Evolutionary conservation across 805 yeast genomes (phyloP), one percentile per base, ranked within the genome.

Genomic region (Hanseniaspora jakobsenii): DNA sequence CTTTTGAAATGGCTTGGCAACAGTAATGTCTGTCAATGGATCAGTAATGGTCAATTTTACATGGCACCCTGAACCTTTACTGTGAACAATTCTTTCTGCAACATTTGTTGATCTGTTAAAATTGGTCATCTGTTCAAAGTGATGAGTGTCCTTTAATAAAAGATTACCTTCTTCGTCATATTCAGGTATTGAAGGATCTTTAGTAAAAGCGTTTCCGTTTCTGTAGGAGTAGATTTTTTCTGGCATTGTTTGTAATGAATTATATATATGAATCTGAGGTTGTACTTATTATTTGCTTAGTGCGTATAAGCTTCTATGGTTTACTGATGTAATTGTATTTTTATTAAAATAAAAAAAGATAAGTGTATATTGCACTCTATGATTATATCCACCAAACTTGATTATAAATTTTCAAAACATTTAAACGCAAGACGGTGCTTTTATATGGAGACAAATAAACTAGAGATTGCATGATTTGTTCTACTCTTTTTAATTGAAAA

Each of bases 1-100:
- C 1, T 55, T 51, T 49, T 64, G 68, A 53, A 66, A 65, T 14
- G 69, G 65, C 32, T 65, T 57, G 10, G 71, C 71, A 50, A 47
- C 61, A 17, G 73, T 66, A 44, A 75, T 54, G 52, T 75, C 81
- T 9, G 69, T 58, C 44, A 74, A 61, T 27, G 75, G 72, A 56
- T 75, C 77, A 19, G 80, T 73, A 52, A 71, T 66, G 55, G 71
- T 79, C 50, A 76, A 75, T 50, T 64, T 65, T 31, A 79, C 77
- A 54, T 66, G 71, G 34, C 78, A 78, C 49, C 80, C 81, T 38
- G 75, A 72, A 44, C 81, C 81, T 57, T 73, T 73, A 43, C 80
- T 80, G 55, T 75, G 81, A 32, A 75, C 81, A 34, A 75, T 79
- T 53, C 81, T 69, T 62, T 76, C 81, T 24, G 81, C 80, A 42